phyloP scores from a whole-genome alignment of 495 filamentous ascomycete genomes.

The Hapsidospora chrysogenum region DNA sequence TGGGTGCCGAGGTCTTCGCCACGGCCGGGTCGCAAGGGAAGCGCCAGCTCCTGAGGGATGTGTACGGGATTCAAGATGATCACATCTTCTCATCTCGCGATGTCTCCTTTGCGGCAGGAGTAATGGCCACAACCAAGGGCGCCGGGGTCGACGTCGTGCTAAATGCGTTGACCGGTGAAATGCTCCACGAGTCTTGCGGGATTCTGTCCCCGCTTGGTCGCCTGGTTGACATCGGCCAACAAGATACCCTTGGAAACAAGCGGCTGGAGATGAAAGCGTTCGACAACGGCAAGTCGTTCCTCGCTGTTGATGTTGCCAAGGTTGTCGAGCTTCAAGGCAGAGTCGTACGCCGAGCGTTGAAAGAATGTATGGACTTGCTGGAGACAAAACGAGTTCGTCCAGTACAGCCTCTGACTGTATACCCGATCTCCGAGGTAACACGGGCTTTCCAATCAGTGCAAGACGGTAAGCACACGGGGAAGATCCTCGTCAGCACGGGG shows the following conservation, averaged over 20 bases:
- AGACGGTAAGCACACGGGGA: slow-evolving; percentile 33
- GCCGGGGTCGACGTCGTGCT: slow-evolving; percentile 48
- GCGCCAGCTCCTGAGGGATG: slow-evolving; percentile 27
- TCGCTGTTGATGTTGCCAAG: slow-evolving; percentile 26
- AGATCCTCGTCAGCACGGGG: too few species aligned
- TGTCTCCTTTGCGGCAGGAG: slow-evolving; percentile 24
- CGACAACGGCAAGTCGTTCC: slow-evolving; percentile 27
- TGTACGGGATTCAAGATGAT: slow-evolving; percentile 31
- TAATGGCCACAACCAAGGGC: slow-evolving; percentile 30
- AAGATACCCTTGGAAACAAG: slow-evolving; percentile 19
- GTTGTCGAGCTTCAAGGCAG: too few species aligned
- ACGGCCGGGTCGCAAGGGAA: slow-evolving; percentile 38
- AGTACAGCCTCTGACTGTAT: slow-evolving; percentile 16
- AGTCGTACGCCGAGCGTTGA: too few species aligned
- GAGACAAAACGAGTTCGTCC: slow-evolving; percentile 16
- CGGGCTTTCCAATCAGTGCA: slow-evolving; percentile 31
- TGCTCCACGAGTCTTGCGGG: slow-evolving; percentile 27
- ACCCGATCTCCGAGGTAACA: slow-evolving; percentile 20
- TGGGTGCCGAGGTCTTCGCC: slow-evolving; percentile 40
- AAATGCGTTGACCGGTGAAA: slow-evolving; percentile 36
- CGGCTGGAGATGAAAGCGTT: slow-evolving; percentile 22
- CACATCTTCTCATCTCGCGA: slow-evolving; percentile 37
- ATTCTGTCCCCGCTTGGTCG: slow-evolving; percentile 29
- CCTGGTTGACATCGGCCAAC: slow-evolving; percentile 26
- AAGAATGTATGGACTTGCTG: slow-evolving; percentile 22